These are phyloP conservation scores for Russula ochroleuca DNA, from an alignment of 768 basidiomycete species.

Conservation along the genomic window DNA sequence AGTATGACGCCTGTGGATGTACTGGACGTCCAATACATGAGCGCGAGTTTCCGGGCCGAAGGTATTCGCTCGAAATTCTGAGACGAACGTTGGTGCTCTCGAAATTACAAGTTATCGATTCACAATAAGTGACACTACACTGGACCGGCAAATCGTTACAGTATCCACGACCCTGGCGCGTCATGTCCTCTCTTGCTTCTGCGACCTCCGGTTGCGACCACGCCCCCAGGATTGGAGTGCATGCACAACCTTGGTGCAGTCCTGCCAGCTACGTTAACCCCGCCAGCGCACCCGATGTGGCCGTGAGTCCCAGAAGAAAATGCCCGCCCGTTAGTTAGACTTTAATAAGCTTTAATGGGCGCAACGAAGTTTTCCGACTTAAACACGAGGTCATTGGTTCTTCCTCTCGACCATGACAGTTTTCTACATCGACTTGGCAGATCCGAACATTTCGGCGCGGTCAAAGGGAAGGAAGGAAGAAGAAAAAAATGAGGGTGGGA, in stretches of 20 bases:
- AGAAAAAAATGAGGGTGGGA: no score
- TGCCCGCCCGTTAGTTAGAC: no score
- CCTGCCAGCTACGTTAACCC: neutral
- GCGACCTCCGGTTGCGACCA: neutral
- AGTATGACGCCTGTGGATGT: neutral
- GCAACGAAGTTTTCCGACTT: neutral
- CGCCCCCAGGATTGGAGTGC: neutral
- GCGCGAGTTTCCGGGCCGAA: neutral
- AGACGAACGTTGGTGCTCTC: neutral
- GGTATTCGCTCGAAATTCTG: no score
- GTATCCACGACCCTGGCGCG: no score
- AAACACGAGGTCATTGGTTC: no score
- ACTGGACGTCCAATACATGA: no score
- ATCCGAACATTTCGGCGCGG: conserved; percentile 10
- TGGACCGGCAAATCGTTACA: neutral
- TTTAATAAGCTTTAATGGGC: neutral
- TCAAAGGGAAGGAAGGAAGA: neutral
- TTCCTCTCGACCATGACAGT: no score
- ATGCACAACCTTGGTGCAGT: neutral
- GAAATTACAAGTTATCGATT: neutral
- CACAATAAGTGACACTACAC: neutral
- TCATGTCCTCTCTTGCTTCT: no score
- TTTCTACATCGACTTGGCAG: neutral
- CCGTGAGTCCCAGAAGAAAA: neutral
- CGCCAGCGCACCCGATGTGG: neutral